phyloP scores from a whole-genome alignment of 805 yeast genomes.

The Spathaspora hagerdaliae region DNA sequence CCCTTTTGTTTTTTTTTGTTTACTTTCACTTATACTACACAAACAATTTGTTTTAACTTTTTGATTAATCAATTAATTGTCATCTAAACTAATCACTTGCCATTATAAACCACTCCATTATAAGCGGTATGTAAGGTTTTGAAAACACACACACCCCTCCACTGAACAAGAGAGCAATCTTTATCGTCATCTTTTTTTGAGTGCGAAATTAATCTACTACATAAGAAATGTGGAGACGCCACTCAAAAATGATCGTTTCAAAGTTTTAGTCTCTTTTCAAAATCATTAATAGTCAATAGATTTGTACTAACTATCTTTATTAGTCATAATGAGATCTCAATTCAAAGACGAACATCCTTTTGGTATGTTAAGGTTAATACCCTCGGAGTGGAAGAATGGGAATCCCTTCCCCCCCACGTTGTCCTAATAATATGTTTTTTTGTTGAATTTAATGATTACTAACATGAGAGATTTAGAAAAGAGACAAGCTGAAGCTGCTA shows the following conservation, averaged over 20 bases:
- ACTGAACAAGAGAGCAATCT: too few relatives aligned
- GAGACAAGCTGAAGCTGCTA: slow-evolving; percentile 90
- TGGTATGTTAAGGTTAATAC: slow-evolving; percentile 47
- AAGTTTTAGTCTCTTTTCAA: background rate
- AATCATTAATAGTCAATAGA: background rate
- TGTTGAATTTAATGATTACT: slow-evolving; percentile 1
- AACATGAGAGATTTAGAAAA: slow-evolving; percentile 47
- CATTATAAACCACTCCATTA: too few relatives aligned
- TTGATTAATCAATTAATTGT: too few relatives aligned
- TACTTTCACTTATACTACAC: too few relatives aligned
- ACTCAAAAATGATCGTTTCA: background rate
- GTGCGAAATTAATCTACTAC: too few relatives aligned
- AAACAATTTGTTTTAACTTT: too few relatives aligned
- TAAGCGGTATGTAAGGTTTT: too few relatives aligned
- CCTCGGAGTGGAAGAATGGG: too few relatives aligned
- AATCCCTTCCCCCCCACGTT: background rate
- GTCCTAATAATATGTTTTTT: background rate
- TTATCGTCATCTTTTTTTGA: too few relatives aligned
- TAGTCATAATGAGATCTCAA: slow-evolving; percentile 70
- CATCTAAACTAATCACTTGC: too few relatives aligned
- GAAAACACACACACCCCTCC: too few relatives aligned
- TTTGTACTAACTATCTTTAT: background rate
- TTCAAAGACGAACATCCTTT: slow-evolving; percentile 94
- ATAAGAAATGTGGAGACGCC: background rate
- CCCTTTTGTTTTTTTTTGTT: too few relatives aligned